phyloP scores from a whole-genome alignment of 768 basidiomycete genomes.

The Rhizopogon vesiculosus region DNA sequence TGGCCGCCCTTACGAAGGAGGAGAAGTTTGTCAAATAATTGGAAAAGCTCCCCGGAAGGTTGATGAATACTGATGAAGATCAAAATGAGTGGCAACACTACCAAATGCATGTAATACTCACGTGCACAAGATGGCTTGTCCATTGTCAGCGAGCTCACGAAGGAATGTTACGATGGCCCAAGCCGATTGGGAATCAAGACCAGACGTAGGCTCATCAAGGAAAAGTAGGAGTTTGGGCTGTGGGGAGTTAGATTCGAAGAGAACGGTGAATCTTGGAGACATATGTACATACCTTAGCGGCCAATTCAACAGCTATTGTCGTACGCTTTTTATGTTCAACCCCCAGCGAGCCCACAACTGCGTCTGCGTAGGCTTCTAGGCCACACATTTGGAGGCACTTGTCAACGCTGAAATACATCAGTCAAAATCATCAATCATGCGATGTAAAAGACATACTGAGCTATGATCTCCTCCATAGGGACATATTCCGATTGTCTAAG shows the following conservation, averaged over 20 bases:
- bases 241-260: not conserved
- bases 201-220: constrained; percentile 87
- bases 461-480: constrained; percentile 66
- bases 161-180: constrained; percentile 80
- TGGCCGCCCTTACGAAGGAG: constrained; percentile 75
- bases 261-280: not conserved
- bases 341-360: constrained; percentile 61
- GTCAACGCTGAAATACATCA: constrained; percentile 35
- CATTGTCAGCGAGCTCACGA: constrained; percentile 68
- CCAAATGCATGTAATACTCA: constrained; percentile 26
- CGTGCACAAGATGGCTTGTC: constrained; percentile 92
- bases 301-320: constrained; percentile 85
- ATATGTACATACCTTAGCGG: constrained; percentile 49
- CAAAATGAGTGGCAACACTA: not conserved
- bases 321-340: constrained; percentile 78
- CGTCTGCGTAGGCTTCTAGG: constrained; percentile 59
- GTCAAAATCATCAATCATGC: not conserved
- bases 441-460: constrained; percentile 49
- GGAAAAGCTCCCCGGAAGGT: constrained; percentile 83
- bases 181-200: constrained; percentile 82
- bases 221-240: constrained; percentile 79
- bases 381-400: constrained; percentile 60
- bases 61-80: constrained; percentile 35
- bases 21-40: constrained; percentile 73
- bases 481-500: constrained; percentile 71